Base-by-base conservation (phyloP, 305 asterid genomes). In the Withania somnifera region DNA sequence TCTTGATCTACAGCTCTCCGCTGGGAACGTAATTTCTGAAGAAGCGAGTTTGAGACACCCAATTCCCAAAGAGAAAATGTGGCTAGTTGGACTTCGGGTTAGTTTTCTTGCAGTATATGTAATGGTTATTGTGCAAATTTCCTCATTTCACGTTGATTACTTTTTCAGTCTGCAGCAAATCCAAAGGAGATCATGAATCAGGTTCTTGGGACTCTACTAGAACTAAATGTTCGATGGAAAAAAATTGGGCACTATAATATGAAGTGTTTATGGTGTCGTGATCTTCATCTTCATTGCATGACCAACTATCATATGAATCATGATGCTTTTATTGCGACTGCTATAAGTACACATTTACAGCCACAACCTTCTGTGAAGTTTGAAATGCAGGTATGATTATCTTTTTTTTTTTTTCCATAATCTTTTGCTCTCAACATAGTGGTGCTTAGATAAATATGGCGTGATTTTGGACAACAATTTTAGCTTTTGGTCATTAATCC, bases 41-140 rank as follows among this genome's bases (percentile, higher is more conserved):
- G 90, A 86, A 52, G 82, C 87, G 58, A 86, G 66, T 85, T 53
- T 57, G 82, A 68, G 85, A 69, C 84, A 90, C 20, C 86, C 82
- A 56, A 51, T 87, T 50, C 77, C 90, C 66, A 88, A 85, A 84
- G 92, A 91, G 86, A 91, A 89, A 88, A 95, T 88, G 81, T 96
- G 98, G 99, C 78, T 89, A 42, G 89, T 91, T 76, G 99, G 98
- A 75, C 90, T 96, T 64, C 93, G 93, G 99, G 99, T 94, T 42
- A 64, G 5, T 77, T 45, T 19, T 38, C 22, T 66, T 40, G 66
- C 40, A 80, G 51, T 10, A 50, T 45, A 40, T 78, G 47, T 26
- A 22, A 22, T 69, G 28, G 11, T 53, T 34, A 63, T 45, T 75
- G 26, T 26, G 22, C 17, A 45, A 4, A 26, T 75, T 75, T 28